Evolutionary conservation across 2,329 filamentous ascomycete species (phyloP).

Genomic region (Talaromyces albobiverticillius): DNA sequence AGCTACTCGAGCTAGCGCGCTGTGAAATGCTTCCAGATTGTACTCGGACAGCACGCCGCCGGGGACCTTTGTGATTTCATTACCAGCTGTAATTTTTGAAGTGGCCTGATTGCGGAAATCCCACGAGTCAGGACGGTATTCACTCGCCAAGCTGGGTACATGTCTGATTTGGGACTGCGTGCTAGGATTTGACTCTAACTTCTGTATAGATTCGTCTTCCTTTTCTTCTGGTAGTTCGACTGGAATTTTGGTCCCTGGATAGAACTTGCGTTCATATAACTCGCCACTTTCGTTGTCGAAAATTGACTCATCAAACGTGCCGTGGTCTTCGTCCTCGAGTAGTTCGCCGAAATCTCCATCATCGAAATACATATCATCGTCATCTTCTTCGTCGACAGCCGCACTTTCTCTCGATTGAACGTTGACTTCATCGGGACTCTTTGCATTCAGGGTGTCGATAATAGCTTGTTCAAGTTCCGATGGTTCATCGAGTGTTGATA

Average conservation of each 20-base stretch:
- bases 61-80: slow-evolving; percentile 33
- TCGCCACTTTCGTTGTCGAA: slow-evolving; percentile 48
- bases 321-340: slow-evolving; percentile 27
- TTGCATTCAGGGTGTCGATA: background rate
- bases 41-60: slow-evolving; percentile 49
- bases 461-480: background rate
- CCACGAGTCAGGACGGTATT: slow-evolving; percentile 22
- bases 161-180: slow-evolving; percentile 27
- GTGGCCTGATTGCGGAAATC: slow-evolving; percentile 17
- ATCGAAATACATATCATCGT: slow-evolving; percentile 48
- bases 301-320: slow-evolving; percentile 46
- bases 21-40: slow-evolving; percentile 72
- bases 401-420: background rate
- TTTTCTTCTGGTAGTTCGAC: slow-evolving; percentile 1
- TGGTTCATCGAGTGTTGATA: background rate
- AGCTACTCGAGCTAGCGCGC: slow-evolving; percentile 77
- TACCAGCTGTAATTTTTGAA: slow-evolving; percentile 26
- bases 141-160: slow-evolving; percentile 35
- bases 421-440: background rate
- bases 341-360: slow-evolving; percentile 46
- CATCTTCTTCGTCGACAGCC: slow-evolving; percentile 14
- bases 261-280: slow-evolving; percentile 38
- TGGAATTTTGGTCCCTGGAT: slow-evolving; percentile 17
- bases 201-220: background rate
- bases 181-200: slow-evolving; percentile 3